Evolutionary conservation across 225 moss, liverwort and hornwort species (phyloP).

Genomic region (Pleurozium schreberi): DNA sequence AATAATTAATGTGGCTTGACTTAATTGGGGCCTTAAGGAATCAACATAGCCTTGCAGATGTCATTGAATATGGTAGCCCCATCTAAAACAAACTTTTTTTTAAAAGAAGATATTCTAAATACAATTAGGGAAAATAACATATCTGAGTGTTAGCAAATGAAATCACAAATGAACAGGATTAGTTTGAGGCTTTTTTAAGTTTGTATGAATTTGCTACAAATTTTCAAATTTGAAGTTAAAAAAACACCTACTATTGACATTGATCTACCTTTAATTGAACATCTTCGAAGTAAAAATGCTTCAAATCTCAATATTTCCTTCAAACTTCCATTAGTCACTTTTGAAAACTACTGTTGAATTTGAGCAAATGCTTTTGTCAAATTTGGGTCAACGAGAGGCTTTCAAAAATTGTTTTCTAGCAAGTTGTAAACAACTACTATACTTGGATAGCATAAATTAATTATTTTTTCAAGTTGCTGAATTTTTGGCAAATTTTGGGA

Average conservation of each 20-base stretch:
- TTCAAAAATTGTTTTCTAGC: background rate
- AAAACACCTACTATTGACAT: background rate
- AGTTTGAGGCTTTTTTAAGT: background rate
- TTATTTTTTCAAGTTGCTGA: too few species aligned
- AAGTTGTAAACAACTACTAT: background rate
- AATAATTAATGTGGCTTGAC: background rate
- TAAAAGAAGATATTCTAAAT: accelerated
- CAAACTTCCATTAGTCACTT: background rate
- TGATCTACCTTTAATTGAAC: accelerated
- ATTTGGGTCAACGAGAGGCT: background rate
- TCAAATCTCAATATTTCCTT: background rate
- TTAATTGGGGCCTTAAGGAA: accelerated
- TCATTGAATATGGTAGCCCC: background rate
- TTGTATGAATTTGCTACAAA: background rate
- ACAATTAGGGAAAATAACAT: background rate
- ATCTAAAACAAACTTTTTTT: background rate
- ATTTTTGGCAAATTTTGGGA: too few species aligned
- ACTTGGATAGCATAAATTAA: too few species aligned
- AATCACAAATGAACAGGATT: background rate
- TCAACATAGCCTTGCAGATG: too few species aligned
- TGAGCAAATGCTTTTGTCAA: background rate
- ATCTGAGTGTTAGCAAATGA: background rate
- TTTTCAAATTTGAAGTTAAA: background rate
- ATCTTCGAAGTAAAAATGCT: background rate
- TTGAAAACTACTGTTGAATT: background rate